Conservation (phyloP, 139 green algal species). For the Eudorina sp. region DNA sequence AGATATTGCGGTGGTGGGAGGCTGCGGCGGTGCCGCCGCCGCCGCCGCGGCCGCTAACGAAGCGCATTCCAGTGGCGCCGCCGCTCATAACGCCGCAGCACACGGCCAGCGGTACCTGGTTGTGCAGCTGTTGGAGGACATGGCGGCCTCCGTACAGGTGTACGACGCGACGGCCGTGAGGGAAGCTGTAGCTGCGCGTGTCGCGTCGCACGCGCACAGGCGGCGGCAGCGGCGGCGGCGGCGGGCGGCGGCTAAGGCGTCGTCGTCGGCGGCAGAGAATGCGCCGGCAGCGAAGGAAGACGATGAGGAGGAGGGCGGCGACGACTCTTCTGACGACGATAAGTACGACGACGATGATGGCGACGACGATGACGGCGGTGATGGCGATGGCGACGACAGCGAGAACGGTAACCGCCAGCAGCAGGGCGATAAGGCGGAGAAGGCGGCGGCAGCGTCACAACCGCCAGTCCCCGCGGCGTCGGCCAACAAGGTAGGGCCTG, state of each 20-base stretch:
- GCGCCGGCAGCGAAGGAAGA: neutral
- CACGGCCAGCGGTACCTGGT: neutral
- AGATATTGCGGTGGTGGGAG: neutral
- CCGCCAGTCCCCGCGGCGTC: no score
- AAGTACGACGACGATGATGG: neutral
- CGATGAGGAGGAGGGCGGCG: neutral
- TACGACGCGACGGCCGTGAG: constrained; percentile 1
- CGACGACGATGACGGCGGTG: neutral
- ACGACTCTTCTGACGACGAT: neutral
- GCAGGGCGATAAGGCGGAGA: neutral
- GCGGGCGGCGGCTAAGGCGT: neutral
- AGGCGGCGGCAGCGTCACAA: neutral
- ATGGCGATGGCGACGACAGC: neutral
- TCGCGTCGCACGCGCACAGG: neutral
- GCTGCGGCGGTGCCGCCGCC: neutral
- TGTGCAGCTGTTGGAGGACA: constrained; percentile 19
- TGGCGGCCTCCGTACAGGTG: constrained; percentile 31
- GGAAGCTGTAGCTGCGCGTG: neutral
- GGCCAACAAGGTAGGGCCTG: no score
- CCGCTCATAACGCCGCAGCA: neutral
- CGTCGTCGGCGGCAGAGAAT: neutral
- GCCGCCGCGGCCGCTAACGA: neutral
- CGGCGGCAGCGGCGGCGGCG: neutral
- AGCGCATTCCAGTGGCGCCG: neutral
- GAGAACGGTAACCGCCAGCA: no score